Conservation (phyloP, 441 rosid genomes). For the Adansonia gregorii region DNA sequence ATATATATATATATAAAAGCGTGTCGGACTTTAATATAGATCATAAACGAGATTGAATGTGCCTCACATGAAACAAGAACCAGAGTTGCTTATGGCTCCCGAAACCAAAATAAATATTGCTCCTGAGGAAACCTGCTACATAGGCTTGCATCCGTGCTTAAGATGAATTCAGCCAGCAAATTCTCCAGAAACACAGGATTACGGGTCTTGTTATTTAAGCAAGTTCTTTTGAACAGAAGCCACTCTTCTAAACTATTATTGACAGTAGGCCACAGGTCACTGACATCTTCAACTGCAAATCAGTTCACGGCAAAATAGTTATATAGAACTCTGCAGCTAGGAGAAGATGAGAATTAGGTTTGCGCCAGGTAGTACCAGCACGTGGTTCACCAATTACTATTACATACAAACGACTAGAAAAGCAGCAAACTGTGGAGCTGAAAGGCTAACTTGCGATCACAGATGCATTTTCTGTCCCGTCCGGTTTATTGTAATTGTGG, state of each 20-base stretch:
- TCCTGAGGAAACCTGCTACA: conserved; percentile 95
- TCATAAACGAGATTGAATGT: conserved; percentile 19
- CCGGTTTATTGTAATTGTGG: too few species aligned
- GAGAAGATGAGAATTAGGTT: background rate
- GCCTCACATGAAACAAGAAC: conserved; percentile 98
- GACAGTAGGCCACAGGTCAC: conserved; percentile 87
- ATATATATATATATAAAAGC: background rate
- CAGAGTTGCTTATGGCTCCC: conserved; percentile 90
- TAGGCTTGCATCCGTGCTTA: conserved; percentile 88
- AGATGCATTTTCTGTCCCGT: too few species aligned
- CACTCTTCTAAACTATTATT: conserved; percentile 70
- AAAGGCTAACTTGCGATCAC: background rate
- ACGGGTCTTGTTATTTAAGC: conserved; percentile 85
- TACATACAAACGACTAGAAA: background rate
- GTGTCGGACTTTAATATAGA: background rate
- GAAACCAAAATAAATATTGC: conserved; percentile 82
- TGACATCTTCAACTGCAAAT: conserved; percentile 87
- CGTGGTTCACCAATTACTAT: background rate
- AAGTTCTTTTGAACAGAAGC: conserved; percentile 71
- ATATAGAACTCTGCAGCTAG: background rate
- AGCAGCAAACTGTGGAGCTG: background rate
- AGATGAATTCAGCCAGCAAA: conserved; percentile 76
- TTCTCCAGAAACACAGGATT: conserved; percentile 78
- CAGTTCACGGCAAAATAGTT: conserved; percentile 2
- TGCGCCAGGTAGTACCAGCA: background rate